Percentiles rank a stretch among this genome's conserved stretches.
Conservation (phyloP, 1,139 yeast genomes). For the Yamadazyma siamensis region DNA sequence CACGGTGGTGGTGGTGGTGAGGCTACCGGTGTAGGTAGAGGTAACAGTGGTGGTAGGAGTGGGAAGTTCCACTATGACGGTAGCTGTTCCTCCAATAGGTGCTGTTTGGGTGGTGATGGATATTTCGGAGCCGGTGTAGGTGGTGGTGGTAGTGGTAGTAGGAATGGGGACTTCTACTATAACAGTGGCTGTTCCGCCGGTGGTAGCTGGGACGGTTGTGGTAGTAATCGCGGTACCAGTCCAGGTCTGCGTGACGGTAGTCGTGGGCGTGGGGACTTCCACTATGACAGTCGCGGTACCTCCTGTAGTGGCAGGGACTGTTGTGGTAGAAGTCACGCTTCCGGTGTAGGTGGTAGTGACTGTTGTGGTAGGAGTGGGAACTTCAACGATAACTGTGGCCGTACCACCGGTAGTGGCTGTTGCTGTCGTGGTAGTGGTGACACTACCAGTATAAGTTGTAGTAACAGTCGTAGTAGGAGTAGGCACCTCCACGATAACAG, state of each 20-base stretch:
- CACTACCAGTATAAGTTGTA: conserved; percentile 5
- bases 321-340: neutral
- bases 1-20: neutral
- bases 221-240: conserved; percentile 11
- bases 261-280: conserved; percentile 1
- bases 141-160: conserved; percentile 3
- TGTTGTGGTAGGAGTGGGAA: neutral
- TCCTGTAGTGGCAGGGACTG: conserved; percentile 8
- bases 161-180: conserved; percentile 5
- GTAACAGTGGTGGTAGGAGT: conserved; percentile 6
- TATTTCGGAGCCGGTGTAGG: conserved; percentile 2
- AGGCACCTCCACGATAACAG: conserved; percentile 2
- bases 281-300: conserved; percentile 13
- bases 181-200: conserved; percentile 15
- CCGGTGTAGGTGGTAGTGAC: conserved; percentile 1
- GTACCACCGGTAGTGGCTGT: conserved; percentile 6
- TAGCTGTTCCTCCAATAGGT: conserved; percentile 13
- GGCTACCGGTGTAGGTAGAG: conserved; percentile 2
- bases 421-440: conserved; percentile 13
- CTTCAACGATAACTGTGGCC: neutral
- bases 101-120: conserved; percentile 2
- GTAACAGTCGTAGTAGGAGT: conserved; percentile 9
- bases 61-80: conserved; percentile 14
- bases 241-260: conserved; percentile 7
- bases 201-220: conserved; percentile 9